phyloP scores from a whole-genome alignment of 352 stramenopile species.

The Pythium angustatum region DNA sequence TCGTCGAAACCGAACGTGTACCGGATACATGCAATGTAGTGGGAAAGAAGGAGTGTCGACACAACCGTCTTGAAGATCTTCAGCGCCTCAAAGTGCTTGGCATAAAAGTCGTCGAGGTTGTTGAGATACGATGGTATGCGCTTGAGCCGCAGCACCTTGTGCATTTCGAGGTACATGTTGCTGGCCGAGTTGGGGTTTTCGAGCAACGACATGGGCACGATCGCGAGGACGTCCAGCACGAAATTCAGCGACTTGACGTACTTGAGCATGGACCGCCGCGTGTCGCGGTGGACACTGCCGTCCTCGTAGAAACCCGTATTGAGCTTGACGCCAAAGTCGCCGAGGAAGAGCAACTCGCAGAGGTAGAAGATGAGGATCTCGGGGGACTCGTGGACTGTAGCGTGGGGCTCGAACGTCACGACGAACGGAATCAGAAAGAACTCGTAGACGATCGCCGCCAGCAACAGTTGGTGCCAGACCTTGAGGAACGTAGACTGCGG shows the following conservation, averaged over 20 bases:
- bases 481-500: conserved; percentile 47
- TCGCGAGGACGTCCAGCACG: conserved; percentile 39
- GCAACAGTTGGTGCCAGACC: conserved; percentile 51
- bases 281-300: conserved; percentile 39
- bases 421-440: conserved; percentile 53
- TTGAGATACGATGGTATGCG: conserved; percentile 43
- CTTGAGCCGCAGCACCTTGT: conserved; percentile 41
- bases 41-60: conserved; percentile 40
- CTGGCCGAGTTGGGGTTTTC: conserved; percentile 11
- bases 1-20: conserved; percentile 54
- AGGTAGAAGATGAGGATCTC: conserved; percentile 38
- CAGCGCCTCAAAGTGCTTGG: conserved; percentile 52
- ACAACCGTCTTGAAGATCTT: conserved; percentile 56
- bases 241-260: conserved; percentile 61
- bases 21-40: conserved; percentile 49
- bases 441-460: conserved; percentile 48
- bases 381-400: neutral
- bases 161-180: conserved; percentile 41
- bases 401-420: conserved; percentile 40
- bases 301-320: conserved; percentile 57
- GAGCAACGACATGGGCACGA: conserved; percentile 43
- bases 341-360: conserved; percentile 46
- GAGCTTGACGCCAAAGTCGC: conserved; percentile 56
- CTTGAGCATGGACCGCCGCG: conserved; percentile 29
- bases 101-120: conserved; percentile 56